Percentiles rank a stretch among this genome's conserved stretches.
These are phyloP conservation scores for Tulasnella sp. DNA, from an alignment of 768 basidiomycete genomes.

Conservation along the genomic window DNA sequence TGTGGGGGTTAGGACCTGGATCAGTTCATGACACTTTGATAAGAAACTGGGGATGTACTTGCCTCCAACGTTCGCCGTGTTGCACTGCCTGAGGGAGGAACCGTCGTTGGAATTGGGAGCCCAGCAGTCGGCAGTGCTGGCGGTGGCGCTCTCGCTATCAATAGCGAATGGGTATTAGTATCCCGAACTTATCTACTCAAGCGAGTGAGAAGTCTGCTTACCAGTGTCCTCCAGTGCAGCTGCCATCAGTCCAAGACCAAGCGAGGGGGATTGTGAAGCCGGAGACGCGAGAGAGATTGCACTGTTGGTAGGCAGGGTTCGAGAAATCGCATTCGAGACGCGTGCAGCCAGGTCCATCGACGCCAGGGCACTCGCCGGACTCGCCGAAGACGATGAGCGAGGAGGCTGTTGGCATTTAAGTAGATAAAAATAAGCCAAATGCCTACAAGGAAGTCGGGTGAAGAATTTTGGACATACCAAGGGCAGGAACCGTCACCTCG, in stretches of 20 bases:
- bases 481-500: not conserved
- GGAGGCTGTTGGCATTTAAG: not conserved
- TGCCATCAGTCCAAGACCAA: not conserved
- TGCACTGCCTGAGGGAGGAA: not conserved
- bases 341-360: not conserved
- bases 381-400: not conserved
- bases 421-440: too few species aligned
- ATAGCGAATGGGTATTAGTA: not conserved
- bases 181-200: not conserved
- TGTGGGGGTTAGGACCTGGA: not conserved
- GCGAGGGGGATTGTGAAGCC: too few species aligned
- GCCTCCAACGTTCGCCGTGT: not conserved
- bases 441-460: too few species aligned
- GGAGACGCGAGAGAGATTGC: too few species aligned
- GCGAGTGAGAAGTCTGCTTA: not conserved
- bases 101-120: not conserved
- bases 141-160: not conserved
- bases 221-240: not conserved
- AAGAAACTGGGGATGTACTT: not conserved
- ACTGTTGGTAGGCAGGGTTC: not conserved
- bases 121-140: too few species aligned
- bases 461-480: not conserved
- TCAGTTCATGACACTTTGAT: not conserved
- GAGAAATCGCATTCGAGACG: conserved; percentile 5
- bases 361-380: not conserved